phyloP scores from a whole-genome alignment of 441 rosid species.

The Erysimum pusillum region DNA sequence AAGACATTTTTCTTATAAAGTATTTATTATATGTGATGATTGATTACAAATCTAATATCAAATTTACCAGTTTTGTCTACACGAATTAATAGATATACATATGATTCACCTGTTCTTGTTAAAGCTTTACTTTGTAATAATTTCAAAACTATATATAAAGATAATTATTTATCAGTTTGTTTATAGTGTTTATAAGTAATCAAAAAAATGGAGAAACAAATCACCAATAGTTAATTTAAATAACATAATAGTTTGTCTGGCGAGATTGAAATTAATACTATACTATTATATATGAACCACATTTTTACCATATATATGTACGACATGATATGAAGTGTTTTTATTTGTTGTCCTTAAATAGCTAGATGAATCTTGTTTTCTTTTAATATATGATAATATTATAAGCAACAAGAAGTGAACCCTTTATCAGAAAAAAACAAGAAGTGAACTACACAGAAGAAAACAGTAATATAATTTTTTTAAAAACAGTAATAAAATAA shows the following conservation, averaged over 20 bases:
- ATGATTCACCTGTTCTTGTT: neutral
- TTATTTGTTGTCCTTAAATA: neutral
- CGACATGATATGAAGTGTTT: neutral
- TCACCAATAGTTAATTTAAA: neutral
- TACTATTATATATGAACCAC: too few relatives aligned
- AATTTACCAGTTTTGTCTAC: neutral
- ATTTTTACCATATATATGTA: neutral
- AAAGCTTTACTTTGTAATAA: neutral
- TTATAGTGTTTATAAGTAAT: neutral
- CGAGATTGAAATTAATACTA: neutral
- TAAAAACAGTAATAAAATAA: slow-evolving; percentile 33
- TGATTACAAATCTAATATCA: neutral
- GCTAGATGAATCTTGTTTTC: neutral
- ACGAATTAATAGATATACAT: neutral
- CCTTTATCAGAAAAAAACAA: neutral
- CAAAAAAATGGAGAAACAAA: neutral
- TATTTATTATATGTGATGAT: neutral
- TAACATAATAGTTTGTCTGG: neutral
- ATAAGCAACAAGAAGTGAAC: neutral
- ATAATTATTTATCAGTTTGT: neutral
- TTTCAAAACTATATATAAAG: neutral
- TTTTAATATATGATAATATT: neutral
- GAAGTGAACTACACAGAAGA: neutral
- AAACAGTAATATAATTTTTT: neutral
- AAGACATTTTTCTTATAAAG: neutral